Base-by-base conservation (phyloP, 805 yeast species). In the Scheffersomyces lignosus region DNA sequence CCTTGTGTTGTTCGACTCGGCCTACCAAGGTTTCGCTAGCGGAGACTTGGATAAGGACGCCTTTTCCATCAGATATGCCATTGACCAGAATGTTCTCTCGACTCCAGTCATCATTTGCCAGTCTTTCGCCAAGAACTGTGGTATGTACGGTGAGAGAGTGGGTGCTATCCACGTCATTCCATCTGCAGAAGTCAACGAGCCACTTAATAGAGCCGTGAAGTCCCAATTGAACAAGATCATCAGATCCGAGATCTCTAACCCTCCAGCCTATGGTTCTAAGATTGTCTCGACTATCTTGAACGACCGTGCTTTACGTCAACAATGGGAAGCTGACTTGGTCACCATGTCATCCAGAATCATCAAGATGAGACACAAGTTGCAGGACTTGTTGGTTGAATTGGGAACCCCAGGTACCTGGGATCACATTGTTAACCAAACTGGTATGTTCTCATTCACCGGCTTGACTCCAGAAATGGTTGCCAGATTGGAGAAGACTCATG, bases 391-490 rank as follows among this genome's bases (percentile, higher is more conserved):
- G 43, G 75, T 74, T 34, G 62, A 64, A 36, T 77, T 87, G 44
- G 49, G 54, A 15, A 88, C 98, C 16, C 96, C 96, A 20, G 96
- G 96, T 32, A 77, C 72, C 52, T 91, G 98, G 98, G 84, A 80
- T 49, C 98, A 91, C 66, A 87, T 91, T 54, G 83, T 81, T 31
- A 71, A 73, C 46, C 99, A 93, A 71, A 84, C 87, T 44, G 99
- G 99, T 52, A 91, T 91, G 98, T 91, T 91, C 62, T 88, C 96
- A 24, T 91, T 82, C 69, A 91, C 98, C 20, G 99, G 96, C 1
- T 75, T 91, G 51, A 65, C 75, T 4, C 70, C 83, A 18, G 83
- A 77, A 22, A 91, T 87, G 79, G 96, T 85, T 37, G 75, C 73
- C 34, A 75, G 85, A 48, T 73, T 90, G 44, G 95, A 87, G 53